A percentile compares a stretch with the other conserved stretches of the same genome.
These are phyloP conservation scores for Lupinus albus DNA, from an alignment of 306 rosid genomes.

Conservation along the genomic window DNA sequence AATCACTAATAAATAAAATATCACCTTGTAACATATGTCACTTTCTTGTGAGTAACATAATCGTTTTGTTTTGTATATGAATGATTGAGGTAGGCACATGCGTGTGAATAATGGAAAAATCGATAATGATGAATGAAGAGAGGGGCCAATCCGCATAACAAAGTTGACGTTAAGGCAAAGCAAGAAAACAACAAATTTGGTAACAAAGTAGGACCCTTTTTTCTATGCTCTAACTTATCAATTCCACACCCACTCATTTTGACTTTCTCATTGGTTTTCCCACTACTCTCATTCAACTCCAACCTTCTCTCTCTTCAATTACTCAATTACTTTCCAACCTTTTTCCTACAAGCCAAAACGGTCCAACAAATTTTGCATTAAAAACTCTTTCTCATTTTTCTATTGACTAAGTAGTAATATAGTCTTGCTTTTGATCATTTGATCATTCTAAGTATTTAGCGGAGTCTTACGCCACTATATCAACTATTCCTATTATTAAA, in stretches of 20 bases:
- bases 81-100: constrained; percentile 44
- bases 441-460: too few relatives aligned
- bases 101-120: constrained; percentile 46
- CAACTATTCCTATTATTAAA: too few relatives aligned
- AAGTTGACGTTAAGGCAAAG: constrained; percentile 78
- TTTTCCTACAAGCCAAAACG: constrained; percentile 46
- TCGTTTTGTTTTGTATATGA: too few relatives aligned
- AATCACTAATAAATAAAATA: too few relatives aligned
- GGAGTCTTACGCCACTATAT: too few relatives aligned
- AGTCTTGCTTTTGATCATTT: too few relatives aligned
- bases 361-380: constrained; percentile 39
- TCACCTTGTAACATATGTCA: too few relatives aligned
- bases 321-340: constrained; percentile 33
- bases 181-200: constrained; percentile 47
- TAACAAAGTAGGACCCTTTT: constrained; percentile 49
- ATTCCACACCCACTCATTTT: constrained; percentile 70
- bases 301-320: background rate
- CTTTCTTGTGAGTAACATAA: too few relatives aligned
- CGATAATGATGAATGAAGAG: constrained; percentile 38
- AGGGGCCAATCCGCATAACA: constrained; percentile 40
- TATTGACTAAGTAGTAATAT: too few relatives aligned
- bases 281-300: constrained; percentile 30
- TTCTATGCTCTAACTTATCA: constrained; percentile 41
- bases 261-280: constrained; percentile 56
- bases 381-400: constrained; percentile 15